Conservation (phyloP, 225 moss, liverwort and hornwort genomes). For the Marchantia paleacea region DNA sequence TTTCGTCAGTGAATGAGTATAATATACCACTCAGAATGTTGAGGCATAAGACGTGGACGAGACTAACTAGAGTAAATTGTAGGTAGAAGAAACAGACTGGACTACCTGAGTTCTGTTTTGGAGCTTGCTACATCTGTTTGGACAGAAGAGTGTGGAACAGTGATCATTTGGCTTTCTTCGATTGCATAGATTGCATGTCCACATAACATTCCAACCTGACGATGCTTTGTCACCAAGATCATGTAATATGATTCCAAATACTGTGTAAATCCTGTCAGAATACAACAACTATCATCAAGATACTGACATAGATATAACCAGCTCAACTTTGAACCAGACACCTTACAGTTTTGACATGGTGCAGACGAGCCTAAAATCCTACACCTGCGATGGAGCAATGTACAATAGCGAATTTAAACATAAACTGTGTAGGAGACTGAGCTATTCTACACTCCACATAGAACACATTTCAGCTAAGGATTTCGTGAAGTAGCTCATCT, state of each 20-base stretch:
- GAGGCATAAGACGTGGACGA: background rate
- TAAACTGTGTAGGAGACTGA: too few species aligned
- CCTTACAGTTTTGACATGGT: too few species aligned
- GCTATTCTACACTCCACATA: too few species aligned
- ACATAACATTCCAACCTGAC: slow-evolving; percentile 77
- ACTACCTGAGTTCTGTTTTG: slow-evolving; percentile 67
- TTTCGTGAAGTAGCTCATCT: too few species aligned
- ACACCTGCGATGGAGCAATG: too few species aligned
- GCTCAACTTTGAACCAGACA: too few species aligned
- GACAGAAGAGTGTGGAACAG: slow-evolving; percentile 69
- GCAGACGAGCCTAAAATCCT: too few species aligned
- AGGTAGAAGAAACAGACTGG: background rate
- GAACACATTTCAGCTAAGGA: too few species aligned
- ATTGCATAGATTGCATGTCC: slow-evolving; percentile 86
- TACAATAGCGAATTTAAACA: too few species aligned
- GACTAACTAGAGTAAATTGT: background rate
- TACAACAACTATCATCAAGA: background rate
- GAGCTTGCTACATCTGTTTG: slow-evolving; percentile 74
- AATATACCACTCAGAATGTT: background rate
- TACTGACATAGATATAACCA: background rate
- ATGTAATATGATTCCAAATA: slow-evolving; percentile 85
- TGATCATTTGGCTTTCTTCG: slow-evolving; percentile 66
- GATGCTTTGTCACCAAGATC: slow-evolving; percentile 76
- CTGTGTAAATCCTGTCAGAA: slow-evolving; percentile 61
- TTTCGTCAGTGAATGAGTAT: background rate